Conservation (phyloP, 305 asterid species). For the Solanum aculeatissimum region DNA sequence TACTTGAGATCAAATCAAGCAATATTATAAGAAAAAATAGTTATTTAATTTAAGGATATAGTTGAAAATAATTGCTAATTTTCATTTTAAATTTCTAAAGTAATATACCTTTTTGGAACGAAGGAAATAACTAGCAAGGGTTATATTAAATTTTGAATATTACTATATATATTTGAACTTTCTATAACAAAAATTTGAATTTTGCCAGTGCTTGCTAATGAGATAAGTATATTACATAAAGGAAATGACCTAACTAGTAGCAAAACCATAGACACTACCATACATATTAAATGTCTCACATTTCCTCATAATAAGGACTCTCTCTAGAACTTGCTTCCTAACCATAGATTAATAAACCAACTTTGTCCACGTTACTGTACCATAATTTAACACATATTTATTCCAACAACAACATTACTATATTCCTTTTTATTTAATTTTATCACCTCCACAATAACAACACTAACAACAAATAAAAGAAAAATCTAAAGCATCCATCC, state of each 20-base stretch:
- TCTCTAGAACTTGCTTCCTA: conserved; percentile 3
- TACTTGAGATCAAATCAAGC: background rate
- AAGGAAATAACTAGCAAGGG: too few relatives aligned
- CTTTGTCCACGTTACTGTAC: conserved; percentile 3
- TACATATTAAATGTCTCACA: background rate
- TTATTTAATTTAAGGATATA: too few relatives aligned
- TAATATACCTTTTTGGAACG: background rate
- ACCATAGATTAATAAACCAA: conserved; percentile 12
- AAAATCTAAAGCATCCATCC: background rate
- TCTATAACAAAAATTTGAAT: too few relatives aligned
- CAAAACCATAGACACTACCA: background rate
- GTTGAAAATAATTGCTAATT: background rate
- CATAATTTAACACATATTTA: background rate
- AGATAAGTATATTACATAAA: background rate
- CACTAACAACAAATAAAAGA: background rate
- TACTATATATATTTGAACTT: too few relatives aligned
- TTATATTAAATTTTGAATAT: too few relatives aligned
- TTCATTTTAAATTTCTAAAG: accelerated
- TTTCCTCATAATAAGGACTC: conserved; percentile 8
- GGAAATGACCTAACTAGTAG: background rate
- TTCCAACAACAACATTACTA: conserved; percentile 1
- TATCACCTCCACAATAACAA: conserved; percentile 14
- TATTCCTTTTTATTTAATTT: conserved; percentile 8
- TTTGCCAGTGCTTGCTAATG: too few relatives aligned
- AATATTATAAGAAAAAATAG: background rate